Evolutionary conservation across 208 protist genomes (phyloP), one percentile per base, ranked within the genome.

Genomic region (Crithidia acanthocephali): DNA sequence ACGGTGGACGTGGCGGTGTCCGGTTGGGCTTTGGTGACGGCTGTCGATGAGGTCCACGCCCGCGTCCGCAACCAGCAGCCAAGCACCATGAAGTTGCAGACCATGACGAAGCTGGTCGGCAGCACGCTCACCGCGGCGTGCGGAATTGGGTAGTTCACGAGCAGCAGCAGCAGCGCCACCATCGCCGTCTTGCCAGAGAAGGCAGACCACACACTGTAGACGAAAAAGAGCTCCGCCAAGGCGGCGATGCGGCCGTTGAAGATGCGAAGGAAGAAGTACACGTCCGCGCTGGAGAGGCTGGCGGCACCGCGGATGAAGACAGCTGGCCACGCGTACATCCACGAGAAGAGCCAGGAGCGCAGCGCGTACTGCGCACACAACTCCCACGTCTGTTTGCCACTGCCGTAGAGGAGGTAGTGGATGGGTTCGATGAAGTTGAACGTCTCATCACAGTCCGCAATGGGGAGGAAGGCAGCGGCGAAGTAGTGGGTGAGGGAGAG

Each of bases 381-480:
- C 77, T 99, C 97, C 98, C 98, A 99, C 22, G 98, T 99, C 70
- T 99, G 98, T 57, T 98, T 81, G 22, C 97, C 98, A 27, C 55
- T 84, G 23, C 95, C 96, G 74, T 96, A 97, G 23, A 99, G 50
- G 7, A 98, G 44, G 56, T 93, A 95, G 75, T 99, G 97, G 27
- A 92, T 85, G 0, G 98, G 98, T 80, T 99, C 98, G 87, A 98
- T 35, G 64, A 63, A 99, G 82, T 99, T 99, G 81, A 92, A 99
- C 7, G 84, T 94, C 72, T 99, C 98, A 75, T 99, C 98, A 78
- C 97, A 98, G 86, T 99, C 98, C 8, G 81, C 65, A 11, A 99
- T 87, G 35, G 85, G 85, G 51, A 94, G 74, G 63, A 92, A 85
- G 30, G 44, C 57, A 1, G 88, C 72, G 11, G 86, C 81, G 33